Base-by-base conservation (phyloP, 257 asterid genomes). In the Avicennia marina region DNA sequence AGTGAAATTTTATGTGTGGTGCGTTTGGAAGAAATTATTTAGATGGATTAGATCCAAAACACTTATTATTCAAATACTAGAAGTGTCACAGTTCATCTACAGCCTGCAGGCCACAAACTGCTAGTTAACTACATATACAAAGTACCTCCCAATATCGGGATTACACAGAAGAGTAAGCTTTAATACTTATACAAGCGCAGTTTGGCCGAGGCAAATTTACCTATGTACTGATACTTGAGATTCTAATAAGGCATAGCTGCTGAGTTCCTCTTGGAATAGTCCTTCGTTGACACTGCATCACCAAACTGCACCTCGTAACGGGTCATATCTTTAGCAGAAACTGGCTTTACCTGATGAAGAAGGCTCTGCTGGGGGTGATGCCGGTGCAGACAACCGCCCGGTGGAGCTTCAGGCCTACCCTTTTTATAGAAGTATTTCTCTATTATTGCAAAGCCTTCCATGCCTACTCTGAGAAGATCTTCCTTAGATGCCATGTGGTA, bases 401-500 rank as follows among this genome's bases (percentile, higher is more conserved):
- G 60, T 31, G 56, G 53, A 27, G 15, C 15, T 10, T 22, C 19
- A 2, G 40, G 15, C 55, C 34, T 25, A 48, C 58, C 54, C 55
- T 55, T 78, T 4, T 51, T 67, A 15, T 20, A 56, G 2, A 49
- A 17, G 32, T 15, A 40, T 36, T 60, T 62, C 1, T 77, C 84
- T 0, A 74, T 43, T 2, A 77, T 11, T 3, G 10, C 58, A 27
- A 79, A 82, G 13, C 69, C 84, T 26, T 83, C 87, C 1, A 5
- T 15, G 11, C 82, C 86, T 64, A 72, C 61, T 56, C 66, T 68
- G 5, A 8, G 36, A 38, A 80, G 75, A 56, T 70, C 81, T 39
- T 53, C 54, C 60, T 58, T 72, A 7, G 53, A 56, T 59, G 69
- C 77, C 91, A 83, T 79, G 57, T 62, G 6, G 21, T 8, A 21